Evolutionary conservation across 2,329 filamentous ascomycete species (phyloP).

Genomic region (Beauveria bassiana): DNA sequence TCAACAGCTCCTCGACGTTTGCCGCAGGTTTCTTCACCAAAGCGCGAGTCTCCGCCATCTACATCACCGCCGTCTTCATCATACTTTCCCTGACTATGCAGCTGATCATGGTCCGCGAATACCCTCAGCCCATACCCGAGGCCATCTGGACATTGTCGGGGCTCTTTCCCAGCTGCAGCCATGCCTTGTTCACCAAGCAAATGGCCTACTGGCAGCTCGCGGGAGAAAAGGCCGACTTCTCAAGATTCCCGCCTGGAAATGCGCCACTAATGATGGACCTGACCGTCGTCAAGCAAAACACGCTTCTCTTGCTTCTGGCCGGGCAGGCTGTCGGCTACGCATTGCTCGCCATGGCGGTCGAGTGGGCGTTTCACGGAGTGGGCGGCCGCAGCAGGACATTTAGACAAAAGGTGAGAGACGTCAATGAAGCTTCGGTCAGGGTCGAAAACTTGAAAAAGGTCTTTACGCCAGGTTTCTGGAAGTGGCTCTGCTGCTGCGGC

Average conservation of each 20-base stretch:
- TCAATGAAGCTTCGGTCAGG: not conserved
- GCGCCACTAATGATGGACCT: slow-evolving; percentile 12
- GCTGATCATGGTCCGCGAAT: not conserved
- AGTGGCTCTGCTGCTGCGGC: slow-evolving; percentile 23
- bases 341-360: slow-evolving; percentile 24
- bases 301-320: slow-evolving; percentile 24
- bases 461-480: slow-evolving; percentile 23
- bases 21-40: slow-evolving; percentile 29
- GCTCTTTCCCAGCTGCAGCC: slow-evolving; percentile 19
- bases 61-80: slow-evolving; percentile 21
- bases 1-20: slow-evolving; percentile 60
- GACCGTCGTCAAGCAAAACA: slow-evolving; percentile 19
- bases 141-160: slow-evolving; percentile 12
- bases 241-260: slow-evolving; percentile 1
- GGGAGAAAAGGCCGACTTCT: slow-evolving; percentile 7
- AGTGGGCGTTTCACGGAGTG: slow-evolving; percentile 27
- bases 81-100: slow-evolving; percentile 17
- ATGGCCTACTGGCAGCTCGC: slow-evolving; percentile 18
- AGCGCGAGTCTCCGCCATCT: slow-evolving; percentile 23
- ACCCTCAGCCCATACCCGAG: not conserved
- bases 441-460: slow-evolving; percentile 21
- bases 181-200: slow-evolving; percentile 19
- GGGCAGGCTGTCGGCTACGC: slow-evolving; percentile 27
- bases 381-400: slow-evolving; percentile 17
- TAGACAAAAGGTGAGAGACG: not conserved